Evolutionary conservation across 805 yeast genomes (phyloP).

Genomic region (Wickerhamiella vanderwaltii): DNA sequence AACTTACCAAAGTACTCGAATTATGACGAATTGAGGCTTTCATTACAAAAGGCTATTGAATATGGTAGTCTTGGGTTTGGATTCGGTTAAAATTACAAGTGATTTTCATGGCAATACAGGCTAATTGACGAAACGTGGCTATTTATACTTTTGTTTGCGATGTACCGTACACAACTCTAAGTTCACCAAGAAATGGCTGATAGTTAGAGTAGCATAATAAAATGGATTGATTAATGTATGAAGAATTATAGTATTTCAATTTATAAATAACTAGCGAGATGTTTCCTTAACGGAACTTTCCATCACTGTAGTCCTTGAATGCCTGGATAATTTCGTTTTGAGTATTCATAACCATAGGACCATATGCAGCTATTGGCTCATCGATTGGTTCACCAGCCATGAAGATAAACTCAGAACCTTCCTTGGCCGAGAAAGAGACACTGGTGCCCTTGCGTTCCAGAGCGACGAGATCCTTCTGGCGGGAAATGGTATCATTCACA

Average conservation of each 20-base stretch:
- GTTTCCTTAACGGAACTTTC: no score
- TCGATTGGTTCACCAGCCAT: slow-evolving; percentile 64
- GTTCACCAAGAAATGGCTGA: no score
- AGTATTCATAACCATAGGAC: slow-evolving; percentile 78
- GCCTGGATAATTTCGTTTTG: slow-evolving; percentile 56
- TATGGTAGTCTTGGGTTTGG: background rate
- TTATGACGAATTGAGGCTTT: background rate
- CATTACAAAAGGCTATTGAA: background rate
- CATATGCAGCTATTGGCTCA: slow-evolving; percentile 73
- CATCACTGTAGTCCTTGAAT: slow-evolving; percentile 54
- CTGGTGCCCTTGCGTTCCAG: slow-evolving; percentile 35
- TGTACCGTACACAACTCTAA: no score
- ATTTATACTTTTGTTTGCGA: no score
- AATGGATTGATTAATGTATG: no score
- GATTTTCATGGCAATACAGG: no score
- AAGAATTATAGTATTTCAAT: no score
- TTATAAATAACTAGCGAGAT: no score
- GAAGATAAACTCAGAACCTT: slow-evolving; percentile 50
- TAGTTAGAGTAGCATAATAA: no score
- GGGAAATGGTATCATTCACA: slow-evolving; percentile 32
- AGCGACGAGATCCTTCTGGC: slow-evolving; percentile 27
- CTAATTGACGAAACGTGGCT: no score
- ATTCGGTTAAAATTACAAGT: background rate
- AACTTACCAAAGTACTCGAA: background rate
- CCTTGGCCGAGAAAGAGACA: slow-evolving; percentile 13